These are phyloP conservation scores for Termitomyces sp. DNA, from an alignment of 768 basidiomycete genomes.

Conservation along the genomic window DNA sequence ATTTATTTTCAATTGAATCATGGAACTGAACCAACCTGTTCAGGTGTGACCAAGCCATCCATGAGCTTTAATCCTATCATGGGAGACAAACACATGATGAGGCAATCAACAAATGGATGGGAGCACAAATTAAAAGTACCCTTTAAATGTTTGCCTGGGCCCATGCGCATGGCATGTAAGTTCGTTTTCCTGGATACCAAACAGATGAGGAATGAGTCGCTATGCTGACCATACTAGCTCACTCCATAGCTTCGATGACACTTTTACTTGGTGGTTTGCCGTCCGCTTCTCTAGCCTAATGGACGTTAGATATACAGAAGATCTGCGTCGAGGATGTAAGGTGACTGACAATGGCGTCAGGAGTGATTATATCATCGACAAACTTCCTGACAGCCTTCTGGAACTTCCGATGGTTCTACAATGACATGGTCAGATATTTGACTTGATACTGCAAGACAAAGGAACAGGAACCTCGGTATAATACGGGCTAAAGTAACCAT, in stretches of 20 bases:
- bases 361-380: conserved; percentile 62
- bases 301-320: conserved; percentile 25
- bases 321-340: background rate
- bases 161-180: conserved; percentile 88
- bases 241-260: conserved; percentile 74
- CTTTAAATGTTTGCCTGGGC: conserved; percentile 86
- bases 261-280: conserved; percentile 81
- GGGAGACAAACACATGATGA: background rate
- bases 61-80: conserved; percentile 59
- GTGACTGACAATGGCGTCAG: conserved; percentile 39
- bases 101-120: background rate
- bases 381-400: conserved; percentile 65
- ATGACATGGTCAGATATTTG: conserved; percentile 7
- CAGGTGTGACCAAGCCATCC: conserved; percentile 74
- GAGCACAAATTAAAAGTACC: conserved; percentile 14
- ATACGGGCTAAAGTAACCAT: conserved; percentile 69
- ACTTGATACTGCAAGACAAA: background rate
- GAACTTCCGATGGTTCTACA: conserved; percentile 55
- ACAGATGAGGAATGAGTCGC: conserved; percentile 21
- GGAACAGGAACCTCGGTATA: conserved; percentile 56
- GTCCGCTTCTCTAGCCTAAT: conserved; percentile 72
- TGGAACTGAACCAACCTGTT: conserved; percentile 42
- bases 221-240: conserved; percentile 34
- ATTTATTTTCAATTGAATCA: background rate
- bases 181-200: conserved; percentile 45